Base-by-base conservation (phyloP, 768 basidiomycete genomes). In the Lactarius psammicola region DNA sequence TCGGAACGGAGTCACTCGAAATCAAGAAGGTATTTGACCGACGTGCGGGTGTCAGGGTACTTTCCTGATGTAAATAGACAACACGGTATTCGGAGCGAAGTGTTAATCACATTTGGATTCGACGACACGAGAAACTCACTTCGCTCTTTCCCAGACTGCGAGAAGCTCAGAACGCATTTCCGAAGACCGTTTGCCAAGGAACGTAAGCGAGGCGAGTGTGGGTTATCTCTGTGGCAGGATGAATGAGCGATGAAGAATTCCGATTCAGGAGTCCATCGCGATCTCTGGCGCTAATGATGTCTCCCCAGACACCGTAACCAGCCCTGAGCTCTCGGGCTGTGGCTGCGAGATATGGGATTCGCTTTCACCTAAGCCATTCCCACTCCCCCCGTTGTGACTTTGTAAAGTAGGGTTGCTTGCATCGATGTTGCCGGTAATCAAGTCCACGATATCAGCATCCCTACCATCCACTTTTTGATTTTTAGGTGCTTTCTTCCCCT, bases 381-480 rank as follows among this genome's bases (percentile, higher is more conserved):
- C 55, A 23, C 15, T 66, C 23, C 56, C 56, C 5, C 57, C 59
- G 10, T 33, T 34, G 38, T 53, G 61, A 6, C 56, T 33, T 31
- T 58, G 62, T 20, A 31, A 36, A n/a, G 51, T 46, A 8, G 56
- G 15, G 34, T 42, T 62, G 26, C 42, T 26, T 7, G 42, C 40
- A 18, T 67, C 66, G 42, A 59, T 7, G 26, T 63, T 67, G 51
- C 66, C 66, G 0, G 66, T 67, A 4, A 67, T 62, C 9, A 54
- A 20, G 57, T 63, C 66, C 57, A 67, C 40, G n/a, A 63, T n/a
- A 9, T 59, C 23, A 40, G n/a, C 51, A 13, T 67, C 56, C 36
- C 42, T 15, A 38, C 28, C 34, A 36, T 36, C 49, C 17, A 23
- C 40, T 33, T 59, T 62, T 28, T 62, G 56, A 28, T 55, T 63